phyloP scores from a whole-genome alignment of 257 asterid species.

The Ocimum tenuiflorum region DNA sequence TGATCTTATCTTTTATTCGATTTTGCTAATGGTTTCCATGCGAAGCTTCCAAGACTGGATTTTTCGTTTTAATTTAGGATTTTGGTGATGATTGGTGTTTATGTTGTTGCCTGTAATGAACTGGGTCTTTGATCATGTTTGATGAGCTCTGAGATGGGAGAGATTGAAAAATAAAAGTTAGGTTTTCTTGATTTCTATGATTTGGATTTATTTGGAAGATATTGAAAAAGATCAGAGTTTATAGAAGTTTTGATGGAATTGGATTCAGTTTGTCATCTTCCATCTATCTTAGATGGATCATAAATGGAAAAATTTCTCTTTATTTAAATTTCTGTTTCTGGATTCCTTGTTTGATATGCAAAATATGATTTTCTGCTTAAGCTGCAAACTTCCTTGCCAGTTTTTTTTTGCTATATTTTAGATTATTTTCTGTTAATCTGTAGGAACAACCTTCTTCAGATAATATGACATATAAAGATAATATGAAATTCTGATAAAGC shows the following conservation, averaged over 20 bases:
- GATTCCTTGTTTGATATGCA: neutral
- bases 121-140: conserved; percentile 1
- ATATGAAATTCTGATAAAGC: too few relatives aligned
- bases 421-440: conserved; percentile 10
- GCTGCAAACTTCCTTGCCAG: neutral
- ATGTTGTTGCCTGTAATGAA: neutral
- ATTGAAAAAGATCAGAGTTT: neutral
- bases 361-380: conserved; percentile 17
- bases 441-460: conserved; percentile 9
- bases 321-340: neutral
- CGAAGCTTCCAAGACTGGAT: neutral
- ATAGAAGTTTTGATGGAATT: neutral
- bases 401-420: neutral
- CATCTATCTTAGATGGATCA: neutral
- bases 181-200: neutral
- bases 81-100: neutral
- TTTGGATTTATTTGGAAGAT: neutral
- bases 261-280: conserved; percentile 5
- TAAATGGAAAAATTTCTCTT: neutral
- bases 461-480: too few relatives aligned
- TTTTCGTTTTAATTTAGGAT: neutral
- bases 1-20: neutral
- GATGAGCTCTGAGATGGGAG: neutral
- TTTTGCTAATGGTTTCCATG: neutral
- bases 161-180: neutral